Evolutionary conservation across 139 green algal genomes (phyloP), one percentile per base, ranked within the genome.

Genomic region (Coccomyxa sp.): DNA sequence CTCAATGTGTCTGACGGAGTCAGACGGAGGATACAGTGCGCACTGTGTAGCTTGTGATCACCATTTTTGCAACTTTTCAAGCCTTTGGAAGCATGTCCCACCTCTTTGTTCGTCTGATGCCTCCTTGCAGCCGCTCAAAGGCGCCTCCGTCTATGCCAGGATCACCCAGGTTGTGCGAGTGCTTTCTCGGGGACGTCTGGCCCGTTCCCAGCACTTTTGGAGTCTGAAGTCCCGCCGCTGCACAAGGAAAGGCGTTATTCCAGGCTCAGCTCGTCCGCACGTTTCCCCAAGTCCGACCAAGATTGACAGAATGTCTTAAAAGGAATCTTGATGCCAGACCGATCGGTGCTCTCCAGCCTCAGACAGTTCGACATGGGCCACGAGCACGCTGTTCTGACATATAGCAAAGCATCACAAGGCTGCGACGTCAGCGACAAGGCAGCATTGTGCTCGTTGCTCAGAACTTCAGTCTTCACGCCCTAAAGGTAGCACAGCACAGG

Each of bases 191-290:
- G 27, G 71, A 51, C 23, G 23, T 77, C 23, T 18, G 14, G 21
- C 71, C 71, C n/a, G 27, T 77, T 31, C 71, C 71, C 23, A 77
- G 14, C 71, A 77, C 71, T n/a, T 77, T 77, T 38, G 71, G 23
- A 18, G 21, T 32, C 71, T 77, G 71, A 1, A 30, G 27, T 31
- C 71, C 71, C 25, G 71, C 71, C 27, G 71, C 71, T 77, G 71
- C 71, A 38, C 23, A 77, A 38, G 23, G 31, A 18, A 45, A 30
- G 16, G 71, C 28, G 14, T 77, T 71, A 71, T 28, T 4, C 63
- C 18, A 25, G 18, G 63, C 21, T 71, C 63, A 71, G 63, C 63
- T 71, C 4, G 21, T 25, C 18, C 18, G 18, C 1, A 25, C 1
- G 63, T 25, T 28, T 71, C 18, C 63, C 18, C 21, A 14, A 9